phyloP scores from a whole-genome alignment of 805 yeast species.

The Starmerella gropengiesseri region DNA sequence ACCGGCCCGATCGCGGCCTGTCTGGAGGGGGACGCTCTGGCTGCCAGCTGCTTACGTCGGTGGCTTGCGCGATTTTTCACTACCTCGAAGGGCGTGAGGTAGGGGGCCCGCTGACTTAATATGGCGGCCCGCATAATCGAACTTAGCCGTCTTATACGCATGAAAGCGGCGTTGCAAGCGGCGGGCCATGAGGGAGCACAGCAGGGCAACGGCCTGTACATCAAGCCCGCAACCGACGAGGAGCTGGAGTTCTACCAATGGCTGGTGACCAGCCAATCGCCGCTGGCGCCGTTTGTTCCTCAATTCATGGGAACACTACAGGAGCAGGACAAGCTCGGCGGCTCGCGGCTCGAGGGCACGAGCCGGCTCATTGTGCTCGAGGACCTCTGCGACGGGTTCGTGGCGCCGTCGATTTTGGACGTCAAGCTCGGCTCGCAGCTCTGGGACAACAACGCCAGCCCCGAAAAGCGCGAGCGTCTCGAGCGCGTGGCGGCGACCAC shows the following conservation, averaged over 20 bases:
- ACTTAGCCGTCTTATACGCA: too few relatives aligned
- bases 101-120: too few relatives aligned
- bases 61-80: too few relatives aligned
- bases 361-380: constrained; percentile 47
- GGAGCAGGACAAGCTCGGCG: constrained; percentile 19
- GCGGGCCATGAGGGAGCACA: constrained; percentile 88
- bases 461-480: constrained; percentile 54
- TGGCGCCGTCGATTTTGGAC: constrained; percentile 64
- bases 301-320: constrained; percentile 47
- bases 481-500: constrained; percentile 54
- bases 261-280: constrained; percentile 20
- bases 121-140: too few relatives aligned
- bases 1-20: too few relatives aligned
- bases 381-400: constrained; percentile 53
- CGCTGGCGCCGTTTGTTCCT: constrained; percentile 38
- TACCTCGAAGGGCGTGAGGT: too few relatives aligned
- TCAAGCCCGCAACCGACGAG: constrained; percentile 52
- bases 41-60: too few relatives aligned
- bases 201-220: constrained; percentile 53
- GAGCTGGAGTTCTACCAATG: constrained; percentile 68
- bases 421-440: constrained; percentile 67
- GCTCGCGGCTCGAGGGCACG: constrained; percentile 5
- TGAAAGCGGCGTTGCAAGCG: constrained; percentile 42
- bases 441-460: constrained; percentile 47
- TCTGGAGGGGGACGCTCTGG: too few relatives aligned